phyloP scores from a whole-genome alignment of 2,329 filamentous ascomycete genomes.

The Fragosphaeria purpurea region DNA sequence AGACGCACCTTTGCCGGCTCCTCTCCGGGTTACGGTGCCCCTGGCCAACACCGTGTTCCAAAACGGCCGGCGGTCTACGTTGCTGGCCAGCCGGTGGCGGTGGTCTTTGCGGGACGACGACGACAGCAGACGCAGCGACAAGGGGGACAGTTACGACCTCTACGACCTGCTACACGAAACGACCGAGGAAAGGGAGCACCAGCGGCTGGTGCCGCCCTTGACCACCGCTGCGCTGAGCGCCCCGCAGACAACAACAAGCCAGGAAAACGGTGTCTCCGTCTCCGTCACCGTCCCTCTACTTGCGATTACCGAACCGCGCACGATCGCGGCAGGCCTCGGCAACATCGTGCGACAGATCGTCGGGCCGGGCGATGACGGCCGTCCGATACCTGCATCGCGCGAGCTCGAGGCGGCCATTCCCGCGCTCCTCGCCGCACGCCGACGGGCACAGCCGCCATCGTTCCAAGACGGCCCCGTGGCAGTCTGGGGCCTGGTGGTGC shows the following conservation, averaged over 20 bases:
- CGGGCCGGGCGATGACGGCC: conserved; percentile 28
- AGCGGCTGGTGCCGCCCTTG: conserved; percentile 17
- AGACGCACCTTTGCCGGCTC: conserved; percentile 9
- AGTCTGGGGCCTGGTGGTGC: conserved; percentile 65
- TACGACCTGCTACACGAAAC: conserved; percentile 12
- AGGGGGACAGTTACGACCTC: neutral
- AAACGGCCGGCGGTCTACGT: conserved; percentile 53
- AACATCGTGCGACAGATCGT: conserved; percentile 69
- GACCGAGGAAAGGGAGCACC: conserved; percentile 14
- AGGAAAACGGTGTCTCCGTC: no score
- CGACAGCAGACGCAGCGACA: no score
- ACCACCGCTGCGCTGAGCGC: neutral
- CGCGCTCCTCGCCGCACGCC: conserved; percentile 8
- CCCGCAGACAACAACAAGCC: no score
- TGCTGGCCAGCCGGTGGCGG: conserved; percentile 37
- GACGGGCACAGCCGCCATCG: conserved; percentile 2
- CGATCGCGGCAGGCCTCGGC: conserved; percentile 57
- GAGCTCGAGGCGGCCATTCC: conserved; percentile 59
- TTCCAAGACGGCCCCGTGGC: conserved; percentile 35
- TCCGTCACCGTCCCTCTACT: conserved; percentile 35
- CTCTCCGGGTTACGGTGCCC: conserved; percentile 43
- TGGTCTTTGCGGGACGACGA: neutral
- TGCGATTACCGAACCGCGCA: conserved; percentile 52
- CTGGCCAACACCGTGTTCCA: conserved; percentile 71
- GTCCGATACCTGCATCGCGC: conserved; percentile 51